Conservation (phyloP, 805 yeast species). For the Candida sphagnicola region DNA sequence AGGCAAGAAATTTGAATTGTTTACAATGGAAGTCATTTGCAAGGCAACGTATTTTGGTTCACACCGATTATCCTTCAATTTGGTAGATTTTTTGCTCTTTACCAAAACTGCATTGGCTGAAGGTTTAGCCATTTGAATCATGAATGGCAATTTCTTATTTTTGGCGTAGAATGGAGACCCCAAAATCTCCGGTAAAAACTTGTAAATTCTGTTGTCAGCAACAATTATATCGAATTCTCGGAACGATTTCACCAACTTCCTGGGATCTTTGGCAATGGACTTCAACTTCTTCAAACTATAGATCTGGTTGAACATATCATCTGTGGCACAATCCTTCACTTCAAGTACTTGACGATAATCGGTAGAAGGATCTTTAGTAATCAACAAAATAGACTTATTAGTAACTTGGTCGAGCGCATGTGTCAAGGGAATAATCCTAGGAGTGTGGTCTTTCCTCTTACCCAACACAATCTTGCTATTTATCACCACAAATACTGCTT, state of each 20-base stretch:
- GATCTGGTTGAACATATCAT: constrained; percentile 59
- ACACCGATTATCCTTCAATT: constrained; percentile 53
- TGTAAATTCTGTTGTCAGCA: constrained; percentile 66
- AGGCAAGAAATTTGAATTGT: constrained; percentile 55
- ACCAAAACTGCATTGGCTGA: constrained; percentile 30
- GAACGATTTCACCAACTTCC: constrained; percentile 44
- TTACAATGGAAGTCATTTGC: constrained; percentile 62
- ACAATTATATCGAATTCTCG: constrained; percentile 65
- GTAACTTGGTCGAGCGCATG: constrained; percentile 47
- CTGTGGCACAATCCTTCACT: constrained; percentile 49
- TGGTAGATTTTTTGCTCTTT: constrained; percentile 27
- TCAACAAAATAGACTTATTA: constrained; percentile 50
- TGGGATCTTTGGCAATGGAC: constrained; percentile 39
- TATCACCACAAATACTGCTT: constrained; percentile 25
- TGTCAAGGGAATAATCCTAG: constrained; percentile 48
- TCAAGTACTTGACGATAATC: constrained; percentile 49
- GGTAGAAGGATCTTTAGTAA: constrained; percentile 72
- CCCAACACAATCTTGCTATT: constrained; percentile 27
- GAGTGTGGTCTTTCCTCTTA: constrained; percentile 34
- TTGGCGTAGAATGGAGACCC: constrained; percentile 61
- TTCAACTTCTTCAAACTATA: constrained; percentile 56
- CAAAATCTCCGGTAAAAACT: constrained; percentile 52
- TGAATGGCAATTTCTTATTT: constrained; percentile 63
- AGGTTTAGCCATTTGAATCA: constrained; percentile 56
- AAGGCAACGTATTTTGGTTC: constrained; percentile 61